Conservation (phyloP, 2,329 filamentous ascomycete species). For the Colletotrichum melonis region DNA sequence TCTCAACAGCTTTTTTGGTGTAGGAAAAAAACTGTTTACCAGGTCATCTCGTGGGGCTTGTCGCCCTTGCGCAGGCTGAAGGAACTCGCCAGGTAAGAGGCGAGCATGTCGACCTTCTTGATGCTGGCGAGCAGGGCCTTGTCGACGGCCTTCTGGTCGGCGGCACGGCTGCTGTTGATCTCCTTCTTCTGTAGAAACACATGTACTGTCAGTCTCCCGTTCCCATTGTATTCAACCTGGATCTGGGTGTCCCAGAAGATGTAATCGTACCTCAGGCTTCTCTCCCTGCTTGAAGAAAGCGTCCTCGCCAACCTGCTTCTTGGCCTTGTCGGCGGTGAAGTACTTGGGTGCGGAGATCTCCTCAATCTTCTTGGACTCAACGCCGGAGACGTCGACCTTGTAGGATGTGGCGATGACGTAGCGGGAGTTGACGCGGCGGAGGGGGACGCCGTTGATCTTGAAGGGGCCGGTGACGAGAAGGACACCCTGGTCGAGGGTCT, state of each 20-base stretch:
- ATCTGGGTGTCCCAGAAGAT: background rate
- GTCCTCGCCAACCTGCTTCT: slow-evolving; percentile 97
- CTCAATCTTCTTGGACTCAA: slow-evolving; percentile 92
- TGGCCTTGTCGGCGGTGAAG: slow-evolving; percentile 95
- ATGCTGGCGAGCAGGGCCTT: slow-evolving; percentile 94
- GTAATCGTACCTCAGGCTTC: slow-evolving; percentile 86
- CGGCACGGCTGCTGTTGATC: slow-evolving; percentile 88
- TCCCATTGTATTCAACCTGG: background rate
- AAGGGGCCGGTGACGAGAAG: slow-evolving; percentile 99
- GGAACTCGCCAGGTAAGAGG: slow-evolving; percentile 92
- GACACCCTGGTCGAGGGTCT: slow-evolving; percentile 96
- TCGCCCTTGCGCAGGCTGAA: slow-evolving; percentile 99
- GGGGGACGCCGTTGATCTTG: slow-evolving; percentile 99
- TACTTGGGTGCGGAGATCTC: slow-evolving; percentile 83
- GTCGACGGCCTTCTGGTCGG: slow-evolving; percentile 98
- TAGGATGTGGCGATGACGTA: slow-evolving; percentile 93
- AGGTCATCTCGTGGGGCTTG: slow-evolving; percentile 99
- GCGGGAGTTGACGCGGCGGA: slow-evolving; percentile 92
- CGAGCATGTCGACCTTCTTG: slow-evolving; percentile 97
- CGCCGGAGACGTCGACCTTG: slow-evolving; percentile 84
- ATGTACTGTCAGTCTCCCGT: slow-evolving; percentile 39
- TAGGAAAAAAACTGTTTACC: slow-evolving; percentile 69
- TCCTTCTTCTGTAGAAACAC: slow-evolving; percentile 85
- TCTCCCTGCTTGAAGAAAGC: slow-evolving; percentile 99
- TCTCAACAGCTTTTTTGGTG: slow-evolving; percentile 3